Evolutionary conservation across 164 flowering plant genomes (phyloP), one percentile per base, ranked within the genome.

Genomic region (Euptelea pleiosperma): DNA sequence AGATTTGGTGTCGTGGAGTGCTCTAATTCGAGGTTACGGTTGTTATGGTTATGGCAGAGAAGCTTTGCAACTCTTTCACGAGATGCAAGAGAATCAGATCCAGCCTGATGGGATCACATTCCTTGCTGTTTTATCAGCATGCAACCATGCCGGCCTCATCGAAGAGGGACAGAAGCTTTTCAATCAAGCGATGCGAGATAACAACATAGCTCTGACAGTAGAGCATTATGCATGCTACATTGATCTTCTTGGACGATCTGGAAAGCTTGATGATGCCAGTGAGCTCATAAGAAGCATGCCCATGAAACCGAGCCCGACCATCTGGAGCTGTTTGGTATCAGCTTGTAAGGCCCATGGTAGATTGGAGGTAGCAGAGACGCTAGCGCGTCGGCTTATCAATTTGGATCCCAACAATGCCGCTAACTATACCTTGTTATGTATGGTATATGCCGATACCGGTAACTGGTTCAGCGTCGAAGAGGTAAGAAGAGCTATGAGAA

Each of bases 191-290:
- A 24, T 34, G 19, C 52, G 54, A 43, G 69, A 55, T 33, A 19
- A 49, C 5, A 61, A 52, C 12, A 31, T 65, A 18, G 14, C 36
- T 16, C 29, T 70, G 5, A 60, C 47, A 4, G 4, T 49, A 12
- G 84, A 81, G 56, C 91, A 81, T 60, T 87, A 82, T 52, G 78
- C 87, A 26, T 87, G 94, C 74, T 62, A 57, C 33, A 48, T 85
- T n/a, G 81, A 87, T 70, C 82, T 81, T 50, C 87, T 87, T 11
- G 91, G 78, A 15, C 74, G 75, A 46, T 68, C 80, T 39, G 91
- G 91, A 48, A 64, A 70, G 75, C 26, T 87, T 11, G 73, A 81
- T 53, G 81, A 79, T 28, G 94, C 94, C 3, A 72, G 68, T 53
- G 74, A 72, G 44, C 48, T 74, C 1, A 44, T 78, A 41, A 61